Evolutionary conservation across 2,329 filamentous ascomycete genomes (phyloP).

Genomic region (Paramyrothecium roridum): DNA sequence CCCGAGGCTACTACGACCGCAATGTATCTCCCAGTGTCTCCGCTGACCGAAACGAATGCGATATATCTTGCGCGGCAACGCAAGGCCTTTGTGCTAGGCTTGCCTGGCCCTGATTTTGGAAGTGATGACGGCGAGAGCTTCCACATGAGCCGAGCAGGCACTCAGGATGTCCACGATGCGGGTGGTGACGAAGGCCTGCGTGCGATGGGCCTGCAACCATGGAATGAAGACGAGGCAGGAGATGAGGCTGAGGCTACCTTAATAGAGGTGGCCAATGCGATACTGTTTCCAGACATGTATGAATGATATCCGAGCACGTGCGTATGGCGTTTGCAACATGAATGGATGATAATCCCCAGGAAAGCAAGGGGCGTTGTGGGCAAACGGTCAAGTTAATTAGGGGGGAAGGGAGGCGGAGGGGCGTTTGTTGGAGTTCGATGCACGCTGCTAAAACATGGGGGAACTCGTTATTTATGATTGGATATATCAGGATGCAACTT

Average conservation of each 20-base stretch:
- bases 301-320: constrained; percentile 14
- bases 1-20: constrained; percentile 21
- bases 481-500: too few species aligned
- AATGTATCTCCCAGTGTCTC: constrained; percentile 37
- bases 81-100: constrained; percentile 37
- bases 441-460: background rate
- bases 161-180: constrained; percentile 33
- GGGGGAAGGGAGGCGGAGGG: too few species aligned
- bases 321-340: too few species aligned
- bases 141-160: constrained; percentile 30
- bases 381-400: background rate
- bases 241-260: constrained; percentile 29
- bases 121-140: constrained; percentile 28
- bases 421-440: background rate
- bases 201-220: constrained; percentile 38
- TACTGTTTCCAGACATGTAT: constrained; percentile 38
- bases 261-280: constrained; percentile 33
- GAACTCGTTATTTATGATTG: background rate
- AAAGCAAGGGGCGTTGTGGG: background rate
- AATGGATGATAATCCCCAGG: background rate
- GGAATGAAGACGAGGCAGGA: constrained; percentile 32
- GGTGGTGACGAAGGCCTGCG: constrained; percentile 36
- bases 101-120: constrained; percentile 36
- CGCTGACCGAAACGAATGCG: constrained; percentile 38
- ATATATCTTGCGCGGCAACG: constrained; percentile 38